Evolutionary conservation across 768 basidiomycete genomes (phyloP), one percentile per base, ranked within the genome.

Genomic region (Amanita phalloides): DNA sequence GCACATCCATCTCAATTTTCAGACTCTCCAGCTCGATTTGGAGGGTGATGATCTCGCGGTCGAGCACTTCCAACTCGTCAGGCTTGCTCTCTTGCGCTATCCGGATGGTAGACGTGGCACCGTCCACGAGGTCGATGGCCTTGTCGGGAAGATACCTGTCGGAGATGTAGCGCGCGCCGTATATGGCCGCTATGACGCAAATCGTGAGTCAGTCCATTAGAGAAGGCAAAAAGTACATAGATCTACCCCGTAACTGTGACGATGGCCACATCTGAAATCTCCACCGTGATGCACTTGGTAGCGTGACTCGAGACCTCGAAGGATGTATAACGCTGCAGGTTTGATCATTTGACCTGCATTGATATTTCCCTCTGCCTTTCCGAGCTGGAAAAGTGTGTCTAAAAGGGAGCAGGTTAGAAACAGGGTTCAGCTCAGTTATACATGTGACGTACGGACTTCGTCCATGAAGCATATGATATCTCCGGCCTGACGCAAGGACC

Each of bases 321-420:
- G n/a, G n/a, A n/a, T n/a, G n/a, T n/a, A n/a, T n/a, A n/a, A n/a
- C n/a, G n/a, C n/a, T n/a, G 91, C 87, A 28, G 90, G 90, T 61
- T 92, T 94, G 58, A 93, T 92, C 89, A 93, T 92, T 59, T 90
- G 84, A 0, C 90, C 90, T 1, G 88, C 92, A 58, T 94, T 90
- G 53, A 95, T 84, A 56, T 88, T 89, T 21, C 92, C 92, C 68
- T 94, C 92, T 0, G 88, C 76, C 64, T 94, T 94, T 0, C 92
- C 92, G 6, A 95, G 77, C 50, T 92, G 88, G 71, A 92, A 89
- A 2, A 91, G 71, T 0, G 78, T 84, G 56, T 90, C 84, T 86
- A 52, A 7, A 49, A 23, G 2, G 17, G 20, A 7, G 20, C 37
- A 38, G n/a, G 6, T 38, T 38, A n/a, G 2, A 14, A 14, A n/a